Base-by-base conservation (phyloP, 306 rosid species). In the Prosopis cineraria region DNA sequence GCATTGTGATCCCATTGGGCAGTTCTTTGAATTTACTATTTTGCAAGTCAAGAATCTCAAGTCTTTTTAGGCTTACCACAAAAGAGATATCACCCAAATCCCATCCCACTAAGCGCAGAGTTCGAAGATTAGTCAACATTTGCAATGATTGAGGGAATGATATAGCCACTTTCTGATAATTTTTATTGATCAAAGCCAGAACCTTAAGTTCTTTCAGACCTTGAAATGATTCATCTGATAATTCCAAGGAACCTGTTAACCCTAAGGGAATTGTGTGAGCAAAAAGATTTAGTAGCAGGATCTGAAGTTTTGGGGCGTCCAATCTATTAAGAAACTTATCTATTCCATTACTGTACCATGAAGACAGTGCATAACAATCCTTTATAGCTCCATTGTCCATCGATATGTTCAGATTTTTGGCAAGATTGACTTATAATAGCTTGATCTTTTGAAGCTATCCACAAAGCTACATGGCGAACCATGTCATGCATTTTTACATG, bases 21-120 rank as follows among this genome's bases (percentile, higher is more conserved):
- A 72, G 25, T 72, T 53, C 36, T 11, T 53, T 72, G 65, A 72
- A 20, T 13, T 22, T 30, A 36, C 78, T 27, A 1, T 7, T 1
- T 31, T 19, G 29, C 22, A 74, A 11, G 30, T 63, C 70, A 5
- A 74, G 70, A 41, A n/a, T 30, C 71, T 62, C 34, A 2, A 74
- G 70, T 60, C 70, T 43, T 7, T 12, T 60, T 12, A 74, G 20
- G 59, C 43, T 43, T 43, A 27, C 20, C 43, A 74, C 17, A 41
- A 31, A 41, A 74, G 78, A 59, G 70, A 74, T 6, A n/a, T 74
- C 78, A 43, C 10, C 58, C 37, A 74, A 74, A 17, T 74, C 44
- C 59, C 70, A 74, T 1, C 9, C 1, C 10, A n/a, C 7, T 11
- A 74, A 60, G 30, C 58, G 20, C 53, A 74, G 30, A 30, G 58